These are phyloP conservation scores for Phycomyces blakesleeanus DNA, from an alignment of 192 early-diverging fungal genomes.

Conservation along the genomic window DNA sequence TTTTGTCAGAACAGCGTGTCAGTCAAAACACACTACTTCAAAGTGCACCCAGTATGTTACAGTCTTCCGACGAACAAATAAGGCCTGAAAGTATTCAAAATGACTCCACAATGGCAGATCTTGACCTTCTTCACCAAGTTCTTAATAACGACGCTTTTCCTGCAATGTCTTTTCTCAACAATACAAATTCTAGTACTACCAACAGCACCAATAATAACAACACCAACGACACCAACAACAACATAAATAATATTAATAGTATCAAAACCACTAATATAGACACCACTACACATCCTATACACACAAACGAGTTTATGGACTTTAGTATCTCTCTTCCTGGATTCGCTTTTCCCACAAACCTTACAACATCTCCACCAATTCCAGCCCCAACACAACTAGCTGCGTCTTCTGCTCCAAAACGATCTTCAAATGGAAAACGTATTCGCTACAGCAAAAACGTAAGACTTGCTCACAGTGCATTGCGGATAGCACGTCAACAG, in stretches of 20 bases:
- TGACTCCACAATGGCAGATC: slow-evolving; percentile 6
- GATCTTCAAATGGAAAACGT: background rate
- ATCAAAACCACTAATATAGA: background rate
- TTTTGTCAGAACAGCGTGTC: background rate
- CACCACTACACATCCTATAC: background rate
- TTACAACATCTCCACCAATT: slow-evolving; percentile 2
- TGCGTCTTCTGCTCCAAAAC: background rate
- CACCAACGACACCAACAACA: background rate
- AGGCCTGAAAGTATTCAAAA: background rate
- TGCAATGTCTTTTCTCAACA: slow-evolving; percentile 3
- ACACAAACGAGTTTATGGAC: slow-evolving; percentile 6
- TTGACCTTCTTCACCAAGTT: slow-evolving; percentile 15
- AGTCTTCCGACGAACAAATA: background rate
- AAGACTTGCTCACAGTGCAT: background rate
- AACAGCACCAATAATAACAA: background rate
- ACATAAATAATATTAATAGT: background rate
- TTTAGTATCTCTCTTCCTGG: slow-evolving; percentile 5
- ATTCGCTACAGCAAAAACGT: background rate
- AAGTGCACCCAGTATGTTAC: background rate
- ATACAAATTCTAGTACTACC: background rate
- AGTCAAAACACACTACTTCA: background rate
- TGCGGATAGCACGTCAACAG: background rate
- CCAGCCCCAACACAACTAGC: background rate
- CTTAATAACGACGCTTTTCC: slow-evolving; percentile 15
- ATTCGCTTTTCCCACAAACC: background rate